Evolutionary conservation across 345 rosid species (phyloP).

Genomic region (Durio zibethinus): DNA sequence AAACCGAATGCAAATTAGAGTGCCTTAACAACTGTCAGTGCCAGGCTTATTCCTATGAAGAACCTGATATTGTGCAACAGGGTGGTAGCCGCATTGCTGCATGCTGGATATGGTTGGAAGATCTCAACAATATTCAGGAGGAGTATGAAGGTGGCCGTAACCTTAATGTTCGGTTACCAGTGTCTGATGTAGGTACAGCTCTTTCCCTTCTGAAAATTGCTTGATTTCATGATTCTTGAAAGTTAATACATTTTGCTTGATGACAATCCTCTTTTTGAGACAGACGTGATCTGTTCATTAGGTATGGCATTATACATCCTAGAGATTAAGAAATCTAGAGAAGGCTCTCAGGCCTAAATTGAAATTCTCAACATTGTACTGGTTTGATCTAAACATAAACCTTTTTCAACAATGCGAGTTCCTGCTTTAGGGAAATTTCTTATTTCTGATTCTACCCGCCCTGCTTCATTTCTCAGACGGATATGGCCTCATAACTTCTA

Average conservation of each 20-base stretch:
- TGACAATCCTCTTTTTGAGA: not conserved
- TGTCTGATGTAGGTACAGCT: conserved; percentile 45
- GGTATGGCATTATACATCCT: not conserved
- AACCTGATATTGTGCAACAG: conserved; percentile 11
- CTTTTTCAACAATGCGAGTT: not conserved
- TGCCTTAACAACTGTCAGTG: conserved; percentile 56
- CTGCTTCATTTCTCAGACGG: not conserved
- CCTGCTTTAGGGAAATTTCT: not conserved
- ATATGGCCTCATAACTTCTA: not conserved
- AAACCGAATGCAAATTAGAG: conserved; percentile 41
- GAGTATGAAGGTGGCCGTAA: conserved; percentile 34
- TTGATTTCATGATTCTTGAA: conserved; percentile 4
- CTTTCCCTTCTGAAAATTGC: not conserved
- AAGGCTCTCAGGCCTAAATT: not conserved
- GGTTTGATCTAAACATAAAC: not conserved
- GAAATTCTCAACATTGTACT: not conserved
- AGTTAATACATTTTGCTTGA: not conserved
- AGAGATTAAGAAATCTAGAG: not conserved
- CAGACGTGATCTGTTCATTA: not conserved
- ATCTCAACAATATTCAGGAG: conserved; percentile 53
- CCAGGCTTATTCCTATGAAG: conserved; percentile 57
- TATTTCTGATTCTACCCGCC: not conserved
- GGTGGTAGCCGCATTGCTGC: conserved; percentile 12
- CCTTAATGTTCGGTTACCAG: conserved; percentile 40
- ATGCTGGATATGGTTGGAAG: conserved; percentile 64